Conservation (phyloP, 1,284 basidiomycete species). For the Gymnopus androsaceus region DNA sequence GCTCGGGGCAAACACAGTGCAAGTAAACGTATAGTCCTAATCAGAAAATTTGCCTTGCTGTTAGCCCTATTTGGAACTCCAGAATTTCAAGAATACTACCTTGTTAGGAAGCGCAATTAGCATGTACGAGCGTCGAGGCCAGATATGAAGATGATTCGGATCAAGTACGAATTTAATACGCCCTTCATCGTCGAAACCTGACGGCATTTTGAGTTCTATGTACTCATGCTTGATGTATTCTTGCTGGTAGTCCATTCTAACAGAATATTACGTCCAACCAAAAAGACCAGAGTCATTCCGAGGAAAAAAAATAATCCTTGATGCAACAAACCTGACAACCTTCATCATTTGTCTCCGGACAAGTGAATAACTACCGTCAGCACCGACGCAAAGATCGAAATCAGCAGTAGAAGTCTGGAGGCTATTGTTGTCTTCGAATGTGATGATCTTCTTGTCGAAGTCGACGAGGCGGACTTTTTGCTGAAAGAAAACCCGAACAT, state of each 20-base stretch:
- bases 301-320: slow-evolving; percentile 24
- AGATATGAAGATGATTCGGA: slow-evolving; percentile 96
- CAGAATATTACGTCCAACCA: slow-evolving; percentile 13
- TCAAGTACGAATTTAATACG: slow-evolving; percentile 80
- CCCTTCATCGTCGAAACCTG: slow-evolving; percentile 65
- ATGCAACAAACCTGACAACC: slow-evolving; percentile 70
- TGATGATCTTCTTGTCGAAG: slow-evolving; percentile 68
- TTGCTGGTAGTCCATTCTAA: slow-evolving; percentile 91
- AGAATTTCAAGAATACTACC: slow-evolving; percentile 47
- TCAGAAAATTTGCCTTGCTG: slow-evolving; percentile 22
- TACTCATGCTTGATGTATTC: slow-evolving; percentile 95
- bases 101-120: slow-evolving; percentile 97
- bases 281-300: slow-evolving; percentile 12
- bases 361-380: slow-evolving; percentile 88
- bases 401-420: slow-evolving; percentile 46
- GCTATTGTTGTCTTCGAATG: slow-evolving; percentile 46
- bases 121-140: slow-evolving; percentile 99
- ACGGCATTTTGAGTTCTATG: slow-evolving; percentile 93
- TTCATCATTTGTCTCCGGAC: slow-evolving; percentile 89
- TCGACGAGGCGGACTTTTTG: slow-evolving; percentile 76
- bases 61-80: slow-evolving; percentile 18
- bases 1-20: slow-evolving; percentile 91
- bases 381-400: slow-evolving; percentile 87
- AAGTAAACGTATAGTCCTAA: slow-evolving; percentile 84
- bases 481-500: slow-evolving; percentile 75